A percentile compares a stretch with the other conserved stretches of the same genome.
phyloP scores from a whole-genome alignment of 1,139 yeast genomes.

The Hansenula lynferdii region DNA sequence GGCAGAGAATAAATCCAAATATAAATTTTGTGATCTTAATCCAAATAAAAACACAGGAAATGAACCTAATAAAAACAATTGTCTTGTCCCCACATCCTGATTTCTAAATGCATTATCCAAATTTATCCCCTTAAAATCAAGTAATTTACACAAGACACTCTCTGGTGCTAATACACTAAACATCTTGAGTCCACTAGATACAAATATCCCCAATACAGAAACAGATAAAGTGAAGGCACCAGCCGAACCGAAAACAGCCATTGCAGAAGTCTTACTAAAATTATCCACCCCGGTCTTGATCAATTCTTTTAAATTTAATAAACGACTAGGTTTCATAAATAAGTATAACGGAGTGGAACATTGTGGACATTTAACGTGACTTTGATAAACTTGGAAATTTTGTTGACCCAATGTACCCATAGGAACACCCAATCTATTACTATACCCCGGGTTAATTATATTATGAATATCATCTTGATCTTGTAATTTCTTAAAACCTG shows the following conservation, averaged over 20 bases:
- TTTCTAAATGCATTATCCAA: slow-evolving; percentile 25
- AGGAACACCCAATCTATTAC: slow-evolving; percentile 2
- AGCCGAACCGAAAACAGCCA: slow-evolving; percentile 22
- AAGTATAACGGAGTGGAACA: slow-evolving; percentile 33
- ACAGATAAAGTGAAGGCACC: slow-evolving; percentile 23
- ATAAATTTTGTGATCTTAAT: slow-evolving; percentile 5
- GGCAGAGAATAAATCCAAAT: slow-evolving; percentile 1
- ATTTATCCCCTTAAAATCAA: slow-evolving; percentile 29
- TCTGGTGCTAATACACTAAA: slow-evolving; percentile 23
- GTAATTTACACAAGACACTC: slow-evolving; percentile 26
- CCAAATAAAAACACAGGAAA: slow-evolving; percentile 24
- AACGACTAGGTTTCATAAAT: slow-evolving; percentile 20
- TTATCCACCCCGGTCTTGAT: slow-evolving; percentile 17
- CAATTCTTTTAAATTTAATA: slow-evolving; percentile 22
- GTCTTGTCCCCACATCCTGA: slow-evolving; percentile 22
- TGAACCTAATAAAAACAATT: slow-evolving; percentile 21
- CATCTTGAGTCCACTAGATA: slow-evolving; percentile 28
- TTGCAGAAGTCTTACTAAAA: slow-evolving; percentile 16
- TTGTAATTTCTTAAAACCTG: slow-evolving; percentile 23
- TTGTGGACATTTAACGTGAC: slow-evolving; percentile 36
- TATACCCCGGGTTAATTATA: background rate
- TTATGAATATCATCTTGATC: slow-evolving; percentile 9
- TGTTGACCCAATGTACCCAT: slow-evolving; percentile 9
- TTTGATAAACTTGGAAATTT: slow-evolving; percentile 7
- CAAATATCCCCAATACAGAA: slow-evolving; percentile 22